Percentiles rank a stretch among this genome's conserved stretches.
Conservation (phyloP, 1,139 yeast species). For the Blastobotrys serpentis region DNA sequence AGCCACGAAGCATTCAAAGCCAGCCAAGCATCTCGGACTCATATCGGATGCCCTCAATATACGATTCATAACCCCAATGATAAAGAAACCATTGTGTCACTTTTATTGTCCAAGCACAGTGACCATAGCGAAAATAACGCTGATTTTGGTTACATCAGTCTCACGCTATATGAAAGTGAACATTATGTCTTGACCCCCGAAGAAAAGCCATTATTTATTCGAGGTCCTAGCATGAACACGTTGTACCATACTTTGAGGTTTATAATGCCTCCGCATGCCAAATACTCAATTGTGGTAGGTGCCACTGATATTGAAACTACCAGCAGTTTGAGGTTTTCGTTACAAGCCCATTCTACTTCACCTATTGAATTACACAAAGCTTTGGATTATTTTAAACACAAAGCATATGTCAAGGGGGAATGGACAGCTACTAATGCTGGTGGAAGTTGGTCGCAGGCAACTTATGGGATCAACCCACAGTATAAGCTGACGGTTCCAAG, state of each 20-base stretch:
- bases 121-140: conserved; percentile 15
- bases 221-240: conserved; percentile 33
- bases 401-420: conserved; percentile 39
- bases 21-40: conserved; percentile 10
- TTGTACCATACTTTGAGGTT: conserved; percentile 31
- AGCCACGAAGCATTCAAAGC: conserved; percentile 19
- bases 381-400: conserved; percentile 32
- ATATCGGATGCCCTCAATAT: conserved; percentile 41
- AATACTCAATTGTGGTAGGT: conserved; percentile 32
- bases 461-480: conserved; percentile 65
- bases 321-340: conserved; percentile 41
- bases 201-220: conserved; percentile 22
- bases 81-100: conserved; percentile 44
- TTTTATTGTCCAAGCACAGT: conserved; percentile 46
- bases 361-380: conserved; percentile 37
- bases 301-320: conserved; percentile 29
- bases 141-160: conserved; percentile 23
- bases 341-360: conserved; percentile 42
- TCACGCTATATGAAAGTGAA: conserved; percentile 28
- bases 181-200: conserved; percentile 23
- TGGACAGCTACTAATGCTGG: conserved; percentile 56
- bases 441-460: conserved; percentile 54
- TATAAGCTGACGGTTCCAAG: conserved; percentile 40
- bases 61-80: conserved; percentile 42
- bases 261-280: conserved; percentile 29